Base-by-base conservation (phyloP, 495 filamentous ascomycete genomes). In the Trichoderma parareesei region DNA sequence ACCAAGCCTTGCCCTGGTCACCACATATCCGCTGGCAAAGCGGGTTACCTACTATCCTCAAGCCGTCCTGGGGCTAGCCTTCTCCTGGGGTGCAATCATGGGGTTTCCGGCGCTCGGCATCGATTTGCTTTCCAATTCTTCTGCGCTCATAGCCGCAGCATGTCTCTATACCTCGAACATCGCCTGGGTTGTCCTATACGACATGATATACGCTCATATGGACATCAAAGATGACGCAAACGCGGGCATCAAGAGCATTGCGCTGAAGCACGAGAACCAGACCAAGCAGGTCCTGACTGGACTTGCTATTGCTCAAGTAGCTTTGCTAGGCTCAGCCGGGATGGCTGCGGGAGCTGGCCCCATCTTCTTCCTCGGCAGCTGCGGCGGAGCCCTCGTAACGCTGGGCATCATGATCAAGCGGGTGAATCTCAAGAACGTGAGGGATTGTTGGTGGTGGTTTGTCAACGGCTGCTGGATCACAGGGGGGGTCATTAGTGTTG, bases 181-280 rank as follows among this genome's bases (percentile, higher is more conserved):
- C 37, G 87, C 92, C 1, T 98, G 94, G 94, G 97, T 94, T 10
- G 84, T 98, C 49, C 73, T 97, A 65, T 98, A 98, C 71, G 94
- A 98, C 76, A 97, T 96, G 88, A 96, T 98, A 20, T 98, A 98
- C 76, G 94, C 95, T 41, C 93, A 97, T 76, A 97, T 97, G 89
- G 94, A 98, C 68, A 93, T 98, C 73, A 90, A 88, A 71, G 94
- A 98, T 69, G 94, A 98, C 72, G 85, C 86, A 41, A 90, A 90
- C 72, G 93, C 90, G 0, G 94, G 94, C 1, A 96, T 98, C 77
- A 98, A 97, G 78, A 92, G 88, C 68, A 98, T 97, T 71, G 93
- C 90, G 18, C 81, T 98, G 33, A 87, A 88, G 71, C 92, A 98
- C 69, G 90, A 95, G 66, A 80, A 87, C 35, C 84, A 96, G 68